Percentiles rank a stretch among this genome's conserved stretches.
phyloP scores from a whole-genome alignment of 2,329 filamentous ascomycete species.

The Penicillium janthinellum region DNA sequence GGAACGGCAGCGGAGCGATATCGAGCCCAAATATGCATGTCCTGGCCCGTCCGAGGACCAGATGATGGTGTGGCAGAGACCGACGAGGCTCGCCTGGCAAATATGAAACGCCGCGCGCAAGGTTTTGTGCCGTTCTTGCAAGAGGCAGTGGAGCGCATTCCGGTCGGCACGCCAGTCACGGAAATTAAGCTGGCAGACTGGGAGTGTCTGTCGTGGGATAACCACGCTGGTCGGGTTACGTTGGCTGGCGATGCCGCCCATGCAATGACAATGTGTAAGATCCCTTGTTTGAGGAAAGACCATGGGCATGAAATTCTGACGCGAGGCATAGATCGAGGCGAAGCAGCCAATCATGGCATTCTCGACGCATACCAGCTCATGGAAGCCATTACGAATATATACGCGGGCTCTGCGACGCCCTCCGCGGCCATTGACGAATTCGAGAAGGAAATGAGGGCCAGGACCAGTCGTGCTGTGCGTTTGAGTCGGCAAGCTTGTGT shows the following conservation, averaged over 20 bases:
- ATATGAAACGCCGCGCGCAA: conserved; percentile 42
- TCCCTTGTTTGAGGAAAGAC: too few relatives aligned
- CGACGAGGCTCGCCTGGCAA: conserved; percentile 36
- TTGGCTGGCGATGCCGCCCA: conserved; percentile 36
- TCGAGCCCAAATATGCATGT: conserved; percentile 51
- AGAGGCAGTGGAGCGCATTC: conserved; percentile 27
- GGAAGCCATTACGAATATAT: conserved; percentile 20
- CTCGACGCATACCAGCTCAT: conserved; percentile 29
- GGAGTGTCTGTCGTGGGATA: conserved; percentile 36
- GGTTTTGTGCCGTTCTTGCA: conserved; percentile 30
- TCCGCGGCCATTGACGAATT: conserved; percentile 28
- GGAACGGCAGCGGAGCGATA: conserved; percentile 39
- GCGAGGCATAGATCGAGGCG: conserved; percentile 30
- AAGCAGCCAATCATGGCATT: conserved; percentile 38
- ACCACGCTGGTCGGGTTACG: conserved; percentile 30
- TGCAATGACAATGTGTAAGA: conserved; percentile 38
- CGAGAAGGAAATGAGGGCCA: conserved; percentile 35
- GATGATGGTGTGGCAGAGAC: conserved; percentile 39
- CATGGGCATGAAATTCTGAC: too few relatives aligned
- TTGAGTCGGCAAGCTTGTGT: conserved; percentile 38
- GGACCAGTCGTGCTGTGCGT: conserved; percentile 34
- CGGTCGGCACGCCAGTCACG: conserved; percentile 28
- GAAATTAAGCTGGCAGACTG: conserved; percentile 34
- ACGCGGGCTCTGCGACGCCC: conserved; percentile 3
- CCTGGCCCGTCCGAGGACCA: conserved; percentile 45